A percentile compares a stretch with the other conserved stretches of the same genome.
phyloP scores from a whole-genome alignment of 2,329 filamentous ascomycete species.

The Mariannaea elegans region DNA sequence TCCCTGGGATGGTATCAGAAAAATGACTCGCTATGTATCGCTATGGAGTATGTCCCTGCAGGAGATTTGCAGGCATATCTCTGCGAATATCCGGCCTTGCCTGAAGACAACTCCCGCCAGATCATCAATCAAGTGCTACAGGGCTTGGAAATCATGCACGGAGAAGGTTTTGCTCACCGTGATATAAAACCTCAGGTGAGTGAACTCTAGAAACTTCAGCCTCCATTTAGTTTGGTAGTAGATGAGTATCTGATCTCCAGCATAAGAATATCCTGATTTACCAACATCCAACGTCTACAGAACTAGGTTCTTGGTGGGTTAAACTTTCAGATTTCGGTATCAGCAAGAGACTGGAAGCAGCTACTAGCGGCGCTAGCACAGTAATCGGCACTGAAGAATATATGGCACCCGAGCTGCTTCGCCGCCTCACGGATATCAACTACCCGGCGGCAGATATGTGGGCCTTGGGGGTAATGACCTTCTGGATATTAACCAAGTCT shows the following conservation, averaged over 20 bases:
- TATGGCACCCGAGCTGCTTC: constrained; percentile 33
- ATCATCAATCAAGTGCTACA: constrained; percentile 32
- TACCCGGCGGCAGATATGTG: constrained; percentile 34
- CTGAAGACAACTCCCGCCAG: constrained; percentile 27
- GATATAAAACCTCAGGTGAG: constrained; percentile 35
- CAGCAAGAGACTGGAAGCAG: constrained; percentile 29
- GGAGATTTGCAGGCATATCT: constrained; percentile 35
- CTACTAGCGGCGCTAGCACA: not conserved
- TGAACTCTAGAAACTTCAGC: not conserved
- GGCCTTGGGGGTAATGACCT: constrained; percentile 33
- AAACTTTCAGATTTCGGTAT: constrained; percentile 38
- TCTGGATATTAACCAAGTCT: constrained; percentile 19
- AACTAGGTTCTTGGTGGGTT: constrained; percentile 29
- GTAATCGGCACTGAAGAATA: constrained; percentile 22
- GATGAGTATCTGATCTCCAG: not conserved
- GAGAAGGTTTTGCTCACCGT: constrained; percentile 32
- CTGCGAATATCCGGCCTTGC: constrained; percentile 1
- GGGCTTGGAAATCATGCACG: constrained; percentile 33
- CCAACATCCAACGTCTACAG: constrained; percentile 5
- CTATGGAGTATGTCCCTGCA: constrained; percentile 37
- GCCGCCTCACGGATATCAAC: not conserved
- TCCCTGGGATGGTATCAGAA: constrained; percentile 36
- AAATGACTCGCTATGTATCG: constrained; percentile 27
- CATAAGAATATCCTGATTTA: constrained; percentile 35
- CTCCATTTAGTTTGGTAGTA: not conserved